phyloP scores from a whole-genome alignment of 306 rosid genomes.

The Ziziphus jujuba region DNA sequence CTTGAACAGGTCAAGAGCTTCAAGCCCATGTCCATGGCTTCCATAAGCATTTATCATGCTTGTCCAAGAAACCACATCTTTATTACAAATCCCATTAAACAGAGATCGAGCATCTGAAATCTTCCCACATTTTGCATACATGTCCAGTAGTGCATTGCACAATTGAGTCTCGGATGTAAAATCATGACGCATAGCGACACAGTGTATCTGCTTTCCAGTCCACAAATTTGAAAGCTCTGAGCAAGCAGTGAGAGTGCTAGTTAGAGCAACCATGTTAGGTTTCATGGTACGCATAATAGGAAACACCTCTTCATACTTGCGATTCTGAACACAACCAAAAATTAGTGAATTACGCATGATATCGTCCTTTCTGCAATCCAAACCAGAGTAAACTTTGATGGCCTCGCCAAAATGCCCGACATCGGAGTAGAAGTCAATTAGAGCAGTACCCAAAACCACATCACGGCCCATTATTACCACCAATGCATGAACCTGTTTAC shows the following conservation, averaged over 20 bases:
- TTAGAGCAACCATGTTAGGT: constrained; percentile 54
- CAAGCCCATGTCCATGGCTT: constrained; percentile 44
- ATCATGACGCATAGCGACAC: constrained; percentile 48
- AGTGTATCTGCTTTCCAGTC: constrained; percentile 62
- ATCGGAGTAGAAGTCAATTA: constrained; percentile 56
- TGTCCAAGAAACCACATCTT: constrained; percentile 61
- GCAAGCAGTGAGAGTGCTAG: constrained; percentile 59
- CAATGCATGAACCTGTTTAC: constrained; percentile 71
- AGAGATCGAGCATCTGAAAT: constrained; percentile 32
- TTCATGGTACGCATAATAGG: constrained; percentile 42
- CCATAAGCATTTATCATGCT: constrained; percentile 61
- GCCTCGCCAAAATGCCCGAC: constrained; percentile 49
- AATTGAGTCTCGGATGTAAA: constrained; percentile 49
- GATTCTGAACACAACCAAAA: constrained; percentile 54
- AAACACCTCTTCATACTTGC: constrained; percentile 43
- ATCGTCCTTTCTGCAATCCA: constrained; percentile 45
- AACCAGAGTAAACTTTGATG: constrained; percentile 41
- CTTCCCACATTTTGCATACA: constrained; percentile 64
- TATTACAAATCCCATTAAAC: constrained; percentile 36
- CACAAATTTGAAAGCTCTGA: constrained; percentile 54
- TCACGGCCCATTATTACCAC: constrained; percentile 56
- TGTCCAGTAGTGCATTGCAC: constrained; percentile 51
- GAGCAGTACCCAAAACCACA: constrained; percentile 55
- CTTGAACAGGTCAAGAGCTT: constrained; percentile 43
- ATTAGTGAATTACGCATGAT: constrained; percentile 50